A percentile compares a stretch with the other conserved stretches of the same genome.
Conservation (phyloP, 176 grass and related monocot genomes). For the Triticum monococcum region DNA sequence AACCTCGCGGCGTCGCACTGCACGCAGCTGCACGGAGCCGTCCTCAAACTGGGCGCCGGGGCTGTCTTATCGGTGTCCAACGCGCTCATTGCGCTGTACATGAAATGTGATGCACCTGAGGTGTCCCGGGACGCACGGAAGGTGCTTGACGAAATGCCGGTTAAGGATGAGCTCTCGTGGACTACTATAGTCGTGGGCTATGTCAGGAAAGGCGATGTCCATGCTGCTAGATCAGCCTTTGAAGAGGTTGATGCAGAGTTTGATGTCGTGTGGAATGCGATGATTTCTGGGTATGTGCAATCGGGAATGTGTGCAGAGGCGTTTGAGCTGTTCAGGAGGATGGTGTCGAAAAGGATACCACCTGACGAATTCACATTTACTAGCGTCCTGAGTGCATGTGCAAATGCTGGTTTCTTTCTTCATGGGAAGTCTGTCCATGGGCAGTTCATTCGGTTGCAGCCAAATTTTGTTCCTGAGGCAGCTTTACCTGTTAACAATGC, state of each 20-base stretch:
- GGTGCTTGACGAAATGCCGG: conserved; percentile 71
- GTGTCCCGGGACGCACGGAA: conserved; percentile 33
- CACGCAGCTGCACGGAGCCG: conserved; percentile 58
- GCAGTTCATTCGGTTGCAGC: conserved; percentile 55
- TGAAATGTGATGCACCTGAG: conserved; percentile 41
- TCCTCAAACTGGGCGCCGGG: conserved; percentile 50
- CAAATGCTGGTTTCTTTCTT: conserved; percentile 52
- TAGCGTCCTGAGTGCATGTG: conserved; percentile 75
- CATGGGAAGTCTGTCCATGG: conserved; percentile 79
- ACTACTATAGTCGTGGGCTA: conserved; percentile 80
- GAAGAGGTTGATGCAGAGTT: conserved; percentile 57
- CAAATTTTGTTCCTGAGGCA: conserved; percentile 55
- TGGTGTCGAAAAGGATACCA: conserved; percentile 51
- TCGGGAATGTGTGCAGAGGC: conserved; percentile 57
- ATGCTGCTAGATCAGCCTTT: conserved; percentile 61
- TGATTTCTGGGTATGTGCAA: conserved; percentile 90
- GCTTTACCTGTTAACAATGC: conserved; percentile 77
- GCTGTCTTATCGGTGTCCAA: conserved; percentile 58
- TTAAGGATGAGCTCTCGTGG: conserved; percentile 82
- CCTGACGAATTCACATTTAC: conserved; percentile 93
- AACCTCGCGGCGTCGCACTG: conserved; percentile 53
- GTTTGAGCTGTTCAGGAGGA: conserved; percentile 76
- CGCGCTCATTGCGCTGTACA: conserved; percentile 69
- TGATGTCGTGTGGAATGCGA: conserved; percentile 92
- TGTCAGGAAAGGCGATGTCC: conserved; percentile 60